Percentiles rank a stretch among this genome's conserved stretches.
These are phyloP conservation scores for Annulohypoxylon moriforme DNA, from an alignment of 495 filamentous ascomycete genomes.

Conservation along the genomic window DNA sequence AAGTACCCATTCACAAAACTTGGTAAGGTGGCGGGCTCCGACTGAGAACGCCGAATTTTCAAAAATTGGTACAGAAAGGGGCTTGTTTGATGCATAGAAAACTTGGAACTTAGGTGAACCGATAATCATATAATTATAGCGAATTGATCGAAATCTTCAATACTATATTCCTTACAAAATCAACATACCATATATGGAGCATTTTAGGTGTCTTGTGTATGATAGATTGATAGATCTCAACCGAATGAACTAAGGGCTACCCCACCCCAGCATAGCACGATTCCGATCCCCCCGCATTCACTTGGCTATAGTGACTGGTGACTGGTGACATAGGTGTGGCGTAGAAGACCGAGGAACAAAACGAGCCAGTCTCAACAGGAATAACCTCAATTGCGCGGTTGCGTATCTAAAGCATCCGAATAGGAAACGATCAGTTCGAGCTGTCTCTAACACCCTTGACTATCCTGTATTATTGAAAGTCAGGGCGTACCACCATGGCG, in stretches of 20 bases:
- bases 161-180: too few relatives aligned
- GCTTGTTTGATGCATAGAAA: not conserved
- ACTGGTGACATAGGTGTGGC: conserved; percentile 23
- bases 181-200: not conserved
- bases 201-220: not conserved
- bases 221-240: conserved; percentile 1
- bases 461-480: conserved; percentile 1
- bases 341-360: conserved; percentile 16
- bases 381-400: not conserved
- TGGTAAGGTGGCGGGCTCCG: not conserved
- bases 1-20: not conserved
- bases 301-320: not conserved
- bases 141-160: not conserved
- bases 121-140: not conserved
- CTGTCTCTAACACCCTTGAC: not conserved
- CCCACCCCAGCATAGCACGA: conserved; percentile 22
- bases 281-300: conserved; percentile 29
- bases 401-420: not conserved
- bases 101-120: not conserved
- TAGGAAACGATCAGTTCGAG: not conserved
- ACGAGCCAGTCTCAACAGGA: not conserved
- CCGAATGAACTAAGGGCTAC: conserved; percentile 3
- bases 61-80: not conserved
- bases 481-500: conserved; percentile 32
- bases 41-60: not conserved